Conservation (phyloP, 371 early-diverging fungal genomes). For the Apophysomyces elegans region DNA sequence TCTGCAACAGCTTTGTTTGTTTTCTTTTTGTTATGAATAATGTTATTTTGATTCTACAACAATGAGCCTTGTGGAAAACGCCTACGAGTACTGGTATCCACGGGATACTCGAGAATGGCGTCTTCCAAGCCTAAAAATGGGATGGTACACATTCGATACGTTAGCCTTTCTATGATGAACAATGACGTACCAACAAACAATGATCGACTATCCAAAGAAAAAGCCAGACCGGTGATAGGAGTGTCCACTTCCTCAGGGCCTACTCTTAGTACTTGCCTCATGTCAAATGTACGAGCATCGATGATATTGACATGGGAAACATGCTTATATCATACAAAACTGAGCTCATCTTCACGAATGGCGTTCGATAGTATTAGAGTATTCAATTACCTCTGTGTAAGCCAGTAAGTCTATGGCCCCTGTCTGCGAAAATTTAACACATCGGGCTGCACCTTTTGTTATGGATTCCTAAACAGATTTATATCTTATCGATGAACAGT, state of each 20-base stretch:
- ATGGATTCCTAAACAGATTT: constrained; percentile 46
- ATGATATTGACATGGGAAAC: constrained; percentile 83
- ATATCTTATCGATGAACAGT: not conserved
- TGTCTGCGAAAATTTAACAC: constrained; percentile 82
- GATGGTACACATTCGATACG: not conserved
- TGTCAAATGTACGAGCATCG: constrained; percentile 85
- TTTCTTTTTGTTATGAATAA: not conserved
- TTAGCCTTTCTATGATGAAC: constrained; percentile 11
- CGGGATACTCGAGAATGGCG: constrained; percentile 57
- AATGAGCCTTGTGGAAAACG: constrained; percentile 60
- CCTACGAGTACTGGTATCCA: constrained; percentile 61
- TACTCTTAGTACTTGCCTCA: constrained; percentile 67
- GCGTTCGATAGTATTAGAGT: no score
- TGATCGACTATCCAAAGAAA: constrained; percentile 76
- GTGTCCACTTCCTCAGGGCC: constrained; percentile 63
- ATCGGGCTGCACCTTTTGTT: constrained; percentile 82
- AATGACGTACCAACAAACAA: constrained; percentile 75
- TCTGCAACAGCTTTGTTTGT: not conserved
- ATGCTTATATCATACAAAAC: constrained; percentile 50
- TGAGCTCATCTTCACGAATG: not conserved
- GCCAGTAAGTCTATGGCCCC: constrained; percentile 83
- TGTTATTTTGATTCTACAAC: constrained; percentile 24
- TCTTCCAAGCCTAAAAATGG: constrained; percentile 52
- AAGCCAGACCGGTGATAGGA: constrained; percentile 80
- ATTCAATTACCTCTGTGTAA: constrained; percentile 70